Conservation (phyloP, 257 asterid species). For the Schizonepeta tenuifolia region DNA sequence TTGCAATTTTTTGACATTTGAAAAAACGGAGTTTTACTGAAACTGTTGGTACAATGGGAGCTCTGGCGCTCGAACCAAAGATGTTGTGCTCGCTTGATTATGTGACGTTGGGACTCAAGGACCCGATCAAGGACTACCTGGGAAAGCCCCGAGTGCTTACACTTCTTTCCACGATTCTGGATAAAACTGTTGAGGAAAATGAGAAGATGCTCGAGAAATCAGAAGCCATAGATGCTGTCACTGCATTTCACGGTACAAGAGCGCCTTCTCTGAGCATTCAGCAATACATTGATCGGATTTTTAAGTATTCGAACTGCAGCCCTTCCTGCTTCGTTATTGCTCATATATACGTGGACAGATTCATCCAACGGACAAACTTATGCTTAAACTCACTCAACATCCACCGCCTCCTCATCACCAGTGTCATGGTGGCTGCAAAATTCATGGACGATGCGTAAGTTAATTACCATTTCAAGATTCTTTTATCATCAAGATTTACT, state of each 20-base stretch:
- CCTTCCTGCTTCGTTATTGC: slow-evolving; percentile 88
- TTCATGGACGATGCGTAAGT: slow-evolving; percentile 86
- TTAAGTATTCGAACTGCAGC: slow-evolving; percentile 82
- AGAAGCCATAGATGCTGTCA: slow-evolving; percentile 48
- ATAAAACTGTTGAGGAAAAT: slow-evolving; percentile 57
- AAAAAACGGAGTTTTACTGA: slow-evolving; percentile 1
- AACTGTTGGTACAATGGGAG: slow-evolving; percentile 49
- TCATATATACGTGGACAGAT: slow-evolving; percentile 75
- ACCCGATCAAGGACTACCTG: slow-evolving; percentile 52
- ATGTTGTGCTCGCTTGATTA: slow-evolving; percentile 46
- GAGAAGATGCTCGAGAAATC: slow-evolving; percentile 58
- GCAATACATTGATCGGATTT: slow-evolving; percentile 80
- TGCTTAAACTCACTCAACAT: slow-evolving; percentile 69
- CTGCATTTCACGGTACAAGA: slow-evolving; percentile 70
- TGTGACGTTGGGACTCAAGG: slow-evolving; percentile 60
- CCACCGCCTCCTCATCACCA: slow-evolving; percentile 84
- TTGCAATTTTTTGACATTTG: slow-evolving; percentile 19
- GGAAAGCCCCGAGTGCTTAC: slow-evolving; percentile 73
- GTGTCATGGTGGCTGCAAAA: slow-evolving; percentile 94
- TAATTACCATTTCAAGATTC: no score
- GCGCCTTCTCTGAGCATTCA: slow-evolving; percentile 74
- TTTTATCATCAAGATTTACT: no score
- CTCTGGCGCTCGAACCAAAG: slow-evolving; percentile 51
- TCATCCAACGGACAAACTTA: slow-evolving; percentile 52
- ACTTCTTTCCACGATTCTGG: slow-evolving; percentile 65